Evolutionary conservation across 1,284 basidiomycete species (phyloP).

Genomic region (Cryptococcus jaspeensis): DNA sequence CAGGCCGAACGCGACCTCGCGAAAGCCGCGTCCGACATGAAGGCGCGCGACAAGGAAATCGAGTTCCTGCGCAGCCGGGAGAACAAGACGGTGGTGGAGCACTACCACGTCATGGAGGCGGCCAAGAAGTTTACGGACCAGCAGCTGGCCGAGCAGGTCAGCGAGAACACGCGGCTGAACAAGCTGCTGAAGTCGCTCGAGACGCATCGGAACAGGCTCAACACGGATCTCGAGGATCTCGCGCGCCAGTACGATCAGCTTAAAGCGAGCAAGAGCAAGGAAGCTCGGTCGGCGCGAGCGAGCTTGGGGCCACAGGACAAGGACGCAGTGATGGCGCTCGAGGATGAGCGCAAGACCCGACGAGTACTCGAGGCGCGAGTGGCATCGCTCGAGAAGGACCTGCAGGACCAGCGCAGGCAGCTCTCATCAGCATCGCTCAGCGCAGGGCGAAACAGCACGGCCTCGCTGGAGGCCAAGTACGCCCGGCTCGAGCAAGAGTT

Average conservation of each 20-base stretch:
- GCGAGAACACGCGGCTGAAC: slow-evolving; percentile 45
- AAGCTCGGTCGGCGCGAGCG: slow-evolving; percentile 37
- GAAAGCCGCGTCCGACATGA: slow-evolving; percentile 73
- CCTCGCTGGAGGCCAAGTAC: slow-evolving; percentile 24
- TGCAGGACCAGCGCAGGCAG: slow-evolving; percentile 39
- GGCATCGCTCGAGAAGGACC: slow-evolving; percentile 39
- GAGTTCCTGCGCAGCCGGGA: slow-evolving; percentile 80
- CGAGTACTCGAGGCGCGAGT: slow-evolving; percentile 33
- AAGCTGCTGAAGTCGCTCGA: slow-evolving; percentile 41
- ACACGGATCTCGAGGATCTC: slow-evolving; percentile 82
- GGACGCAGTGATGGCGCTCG: slow-evolving; percentile 25
- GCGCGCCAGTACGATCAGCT: slow-evolving; percentile 72
- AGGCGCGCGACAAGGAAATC: slow-evolving; percentile 79
- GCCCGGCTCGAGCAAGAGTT: slow-evolving; percentile 34
- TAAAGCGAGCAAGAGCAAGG: slow-evolving; percentile 56
- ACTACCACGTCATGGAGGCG: slow-evolving; percentile 95
- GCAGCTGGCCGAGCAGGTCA: slow-evolving; percentile 68
- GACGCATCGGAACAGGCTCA: slow-evolving; percentile 59
- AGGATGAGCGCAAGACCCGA: slow-evolving; percentile 38
- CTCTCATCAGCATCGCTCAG: slow-evolving; percentile 26
- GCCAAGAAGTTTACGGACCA: slow-evolving; percentile 95
- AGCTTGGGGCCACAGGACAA: slow-evolving; percentile 39
- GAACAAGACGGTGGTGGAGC: slow-evolving; percentile 98
- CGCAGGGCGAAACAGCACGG: slow-evolving; percentile 6
- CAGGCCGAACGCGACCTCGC: slow-evolving; percentile 78